A percentile compares a stretch with the other conserved stretches of the same genome.
Conservation (phyloP, 176 grass and related monocot genomes). For the Rhipidocladum racemiflorum region DNA sequence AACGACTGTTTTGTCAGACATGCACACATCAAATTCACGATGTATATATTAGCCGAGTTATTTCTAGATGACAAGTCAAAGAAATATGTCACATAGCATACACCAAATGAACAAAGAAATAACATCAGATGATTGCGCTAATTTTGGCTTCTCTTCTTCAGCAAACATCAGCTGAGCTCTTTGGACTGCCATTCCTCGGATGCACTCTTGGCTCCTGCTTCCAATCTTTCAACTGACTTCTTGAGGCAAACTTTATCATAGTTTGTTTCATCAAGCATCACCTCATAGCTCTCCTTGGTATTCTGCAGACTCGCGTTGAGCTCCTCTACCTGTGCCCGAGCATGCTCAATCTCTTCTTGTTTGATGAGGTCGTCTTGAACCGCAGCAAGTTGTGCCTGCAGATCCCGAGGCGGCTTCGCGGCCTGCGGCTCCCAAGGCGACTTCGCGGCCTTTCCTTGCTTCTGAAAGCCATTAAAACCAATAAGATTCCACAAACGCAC, state of each 20-base stretch:
- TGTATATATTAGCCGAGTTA: too few relatives aligned
- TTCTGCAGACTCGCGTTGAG: constrained; percentile 58
- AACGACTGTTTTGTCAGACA: too few relatives aligned
- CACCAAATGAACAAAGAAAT: constrained; percentile 19
- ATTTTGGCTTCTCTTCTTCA: constrained; percentile 77
- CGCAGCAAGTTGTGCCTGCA: constrained; percentile 51
- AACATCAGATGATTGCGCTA: constrained; percentile 37
- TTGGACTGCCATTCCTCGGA: constrained; percentile 65
- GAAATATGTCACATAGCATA: constrained; percentile 38
- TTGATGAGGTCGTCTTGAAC: constrained; percentile 60
- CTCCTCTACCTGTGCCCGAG: constrained; percentile 67
- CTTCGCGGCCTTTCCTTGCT: constrained; percentile 46
- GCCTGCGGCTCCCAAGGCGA: constrained; percentile 26
- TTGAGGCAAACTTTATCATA: constrained; percentile 78
- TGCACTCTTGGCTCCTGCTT: constrained; percentile 48
- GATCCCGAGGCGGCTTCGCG: constrained; percentile 40
- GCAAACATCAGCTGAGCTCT: constrained; percentile 63
- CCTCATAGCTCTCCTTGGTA: constrained; percentile 74
- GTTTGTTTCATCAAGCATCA: constrained; percentile 82
- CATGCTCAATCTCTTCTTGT: constrained; percentile 60
- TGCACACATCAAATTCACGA: too few relatives aligned
- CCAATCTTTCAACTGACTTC: constrained; percentile 67
- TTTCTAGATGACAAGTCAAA: constrained; percentile 46
- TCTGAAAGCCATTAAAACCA: constrained; percentile 34
- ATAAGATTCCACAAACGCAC: constrained; percentile 22